Percentiles rank a stretch among this genome's conserved stretches.
Evolutionary conservation across 202 grass and related monocot species (phyloP).

Genomic region (Setaria viridis): DNA sequence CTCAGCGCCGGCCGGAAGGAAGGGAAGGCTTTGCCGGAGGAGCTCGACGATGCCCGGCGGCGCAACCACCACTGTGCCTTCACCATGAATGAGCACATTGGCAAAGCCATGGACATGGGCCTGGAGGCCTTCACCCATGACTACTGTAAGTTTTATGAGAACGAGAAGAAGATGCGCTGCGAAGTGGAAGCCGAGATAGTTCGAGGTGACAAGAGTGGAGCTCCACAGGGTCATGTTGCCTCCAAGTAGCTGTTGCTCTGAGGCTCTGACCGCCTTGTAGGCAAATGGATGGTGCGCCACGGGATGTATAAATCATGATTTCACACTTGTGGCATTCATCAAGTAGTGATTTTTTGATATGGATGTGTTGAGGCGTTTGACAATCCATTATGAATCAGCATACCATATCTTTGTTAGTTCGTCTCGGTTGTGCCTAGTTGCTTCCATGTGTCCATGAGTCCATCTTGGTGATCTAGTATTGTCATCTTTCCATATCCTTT

Average conservation of each 20-base stretch:
- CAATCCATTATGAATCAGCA: too few relatives aligned
- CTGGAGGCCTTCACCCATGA: background rate
- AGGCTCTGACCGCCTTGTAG: too few relatives aligned
- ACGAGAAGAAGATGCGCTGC: background rate
- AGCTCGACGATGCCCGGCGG: background rate
- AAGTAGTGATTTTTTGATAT: too few relatives aligned
- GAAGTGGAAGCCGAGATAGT: background rate
- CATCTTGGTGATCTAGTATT: too few relatives aligned
- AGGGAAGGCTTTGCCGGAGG: slow-evolving; percentile 2
- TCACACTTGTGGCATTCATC: too few relatives aligned
- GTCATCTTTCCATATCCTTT: too few relatives aligned
- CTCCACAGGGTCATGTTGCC: background rate
- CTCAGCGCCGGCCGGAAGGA: background rate
- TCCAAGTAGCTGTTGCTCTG: background rate
- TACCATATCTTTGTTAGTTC: too few relatives aligned
- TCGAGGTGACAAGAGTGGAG: background rate
- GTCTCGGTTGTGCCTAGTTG: too few relatives aligned
- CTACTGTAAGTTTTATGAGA: background rate
- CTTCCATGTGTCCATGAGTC: too few relatives aligned
- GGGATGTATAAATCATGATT: too few relatives aligned
- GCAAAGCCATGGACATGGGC: background rate
- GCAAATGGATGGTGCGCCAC: too few relatives aligned
- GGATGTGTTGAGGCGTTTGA: too few relatives aligned
- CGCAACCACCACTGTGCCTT: background rate
- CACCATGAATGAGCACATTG: background rate